phyloP scores from a whole-genome alignment of 176 grass and related monocot species.

The Hsuehochloa calcarea region DNA sequence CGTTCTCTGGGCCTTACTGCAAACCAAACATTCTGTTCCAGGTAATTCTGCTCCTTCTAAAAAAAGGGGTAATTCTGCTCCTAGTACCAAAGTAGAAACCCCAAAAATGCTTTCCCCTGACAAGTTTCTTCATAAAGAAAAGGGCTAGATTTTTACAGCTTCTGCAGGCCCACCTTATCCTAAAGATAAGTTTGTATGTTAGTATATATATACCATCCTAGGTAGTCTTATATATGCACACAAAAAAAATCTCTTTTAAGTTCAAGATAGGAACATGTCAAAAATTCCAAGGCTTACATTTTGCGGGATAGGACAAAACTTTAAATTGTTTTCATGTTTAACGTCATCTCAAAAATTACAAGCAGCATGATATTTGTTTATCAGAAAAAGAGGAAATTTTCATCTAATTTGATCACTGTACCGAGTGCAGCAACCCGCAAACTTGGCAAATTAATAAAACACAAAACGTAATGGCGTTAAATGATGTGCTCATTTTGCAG shows the following conservation, averaged over 20 bases:
- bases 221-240: background rate
- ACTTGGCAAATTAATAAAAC: background rate
- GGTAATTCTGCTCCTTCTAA: conserved; percentile 42
- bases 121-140: background rate
- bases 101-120: background rate
- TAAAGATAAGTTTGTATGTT: background rate
- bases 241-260: background rate
- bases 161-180: background rate
- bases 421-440: background rate
- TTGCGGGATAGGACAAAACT: background rate
- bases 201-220: background rate
- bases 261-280: background rate
- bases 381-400: background rate
- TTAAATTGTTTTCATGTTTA: background rate
- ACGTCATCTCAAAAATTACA: background rate
- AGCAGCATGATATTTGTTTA: background rate
- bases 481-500: conserved; percentile 41
- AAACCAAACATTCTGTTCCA: conserved; percentile 93
- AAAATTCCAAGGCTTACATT: background rate
- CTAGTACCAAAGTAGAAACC: background rate
- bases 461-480: conserved; percentile 20
- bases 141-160: background rate
- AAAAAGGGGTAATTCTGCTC: conserved; percentile 45
- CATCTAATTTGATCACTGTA: background rate
- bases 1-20: conserved; percentile 92